phyloP scores from a whole-genome alignment of 768 basidiomycete genomes.

The Cystoderma amianthinum region DNA sequence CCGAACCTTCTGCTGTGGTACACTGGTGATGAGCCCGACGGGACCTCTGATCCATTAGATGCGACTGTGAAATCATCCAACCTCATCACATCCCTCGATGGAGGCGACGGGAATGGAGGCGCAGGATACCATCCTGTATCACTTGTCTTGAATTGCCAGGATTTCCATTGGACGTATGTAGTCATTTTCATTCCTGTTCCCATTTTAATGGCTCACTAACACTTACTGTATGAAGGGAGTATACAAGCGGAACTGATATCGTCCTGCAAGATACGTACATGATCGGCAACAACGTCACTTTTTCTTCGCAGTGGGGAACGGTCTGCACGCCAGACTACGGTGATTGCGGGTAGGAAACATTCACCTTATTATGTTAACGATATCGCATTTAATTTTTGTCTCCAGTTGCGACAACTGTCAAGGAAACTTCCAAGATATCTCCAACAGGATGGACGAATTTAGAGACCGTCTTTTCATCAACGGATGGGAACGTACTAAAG shows the following conservation, averaged over 20 bases:
- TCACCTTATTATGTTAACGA: not conserved
- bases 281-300: conserved; percentile 57
- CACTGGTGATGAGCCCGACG: conserved; percentile 71
- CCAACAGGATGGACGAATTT: conserved; percentile 61
- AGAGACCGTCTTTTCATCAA: conserved; percentile 48
- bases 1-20: conserved; percentile 71
- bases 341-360: conserved; percentile 57
- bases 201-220: not conserved
- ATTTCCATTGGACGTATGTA: conserved; percentile 52
- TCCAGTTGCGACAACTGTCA: conserved; percentile 52
- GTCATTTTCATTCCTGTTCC: not conserved
- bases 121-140: conserved; percentile 62
- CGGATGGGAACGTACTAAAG: conserved; percentile 63
- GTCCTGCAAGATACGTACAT: conserved; percentile 64
- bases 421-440: conserved; percentile 66
- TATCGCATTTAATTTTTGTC: not conserved
- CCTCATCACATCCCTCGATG: conserved; percentile 52
- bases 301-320: conserved; percentile 55
- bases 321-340: conserved; percentile 60
- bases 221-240: conserved; percentile 16
- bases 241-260: conserved; percentile 59
- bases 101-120: conserved; percentile 37
- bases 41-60: conserved; percentile 58
- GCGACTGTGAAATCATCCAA: conserved; percentile 48
- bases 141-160: conserved; percentile 56